Base-by-base conservation (phyloP, 2,329 filamentous ascomycete genomes). In the Sphaerulina vaccinii region DNA sequence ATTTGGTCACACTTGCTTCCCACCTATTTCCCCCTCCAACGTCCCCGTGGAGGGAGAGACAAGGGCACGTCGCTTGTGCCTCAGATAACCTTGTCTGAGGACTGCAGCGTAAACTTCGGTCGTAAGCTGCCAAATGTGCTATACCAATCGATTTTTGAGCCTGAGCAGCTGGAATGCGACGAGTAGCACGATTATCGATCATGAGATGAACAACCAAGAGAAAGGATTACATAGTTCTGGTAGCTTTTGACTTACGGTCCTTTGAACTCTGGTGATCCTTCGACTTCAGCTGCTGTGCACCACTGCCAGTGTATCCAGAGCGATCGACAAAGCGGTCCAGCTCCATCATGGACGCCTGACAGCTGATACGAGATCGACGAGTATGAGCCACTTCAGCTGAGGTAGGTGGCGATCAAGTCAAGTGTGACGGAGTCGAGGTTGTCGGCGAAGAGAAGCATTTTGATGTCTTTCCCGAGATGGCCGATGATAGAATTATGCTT, bases 81-180 rank as follows among this genome's bases (percentile, higher is more conserved):
- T 37, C n/a, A 9, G 33, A 10, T 8, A 16, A 15, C 3, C 33
- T 10, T 29, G 27, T 37, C 11, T n/a, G 15, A 10, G 7, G 22
- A 11, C 22, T n/a, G 6, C 10, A 48, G 44, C 44, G 44, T 48
- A 35, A 48, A 48, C 44, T 48, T 38, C 44, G 44, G 44, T 22
- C 13, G 33, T 33, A n/a, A 5, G 37, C 18, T 37, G 35, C 13
- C 27, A 10, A 29, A 2, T 10, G 27, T 29, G 9, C 27, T 29
- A 13, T 29, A 13, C 27, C 35, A 37, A 19, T 16, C 35, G 18
- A 37, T 37, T 19, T 3, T 15, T 3, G 9, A 15, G 35, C 10
- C 13, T 15, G 35, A 15, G 15, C 8, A 37, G 35, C n/a, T 16
- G 18, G 35, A 37, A 19, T 13, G 35, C 9, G 35, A 37, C n/a